These are phyloP conservation scores for Scolecobasidium constrictum DNA, from an alignment of 2,329 filamentous ascomycete genomes.

Conservation along the genomic window DNA sequence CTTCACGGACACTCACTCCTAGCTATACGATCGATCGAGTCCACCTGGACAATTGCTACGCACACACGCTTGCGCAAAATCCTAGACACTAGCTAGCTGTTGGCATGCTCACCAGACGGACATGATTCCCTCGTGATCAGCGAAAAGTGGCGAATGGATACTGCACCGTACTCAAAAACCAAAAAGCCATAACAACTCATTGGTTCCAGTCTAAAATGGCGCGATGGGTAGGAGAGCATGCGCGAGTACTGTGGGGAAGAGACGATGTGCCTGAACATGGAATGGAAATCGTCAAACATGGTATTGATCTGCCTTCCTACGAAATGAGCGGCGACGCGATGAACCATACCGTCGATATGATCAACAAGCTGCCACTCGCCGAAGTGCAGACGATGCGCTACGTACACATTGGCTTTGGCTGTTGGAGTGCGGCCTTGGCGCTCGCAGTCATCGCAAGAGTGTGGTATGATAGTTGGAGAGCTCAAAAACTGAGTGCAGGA, in stretches of 20 bases:
- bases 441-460: conserved; percentile 25
- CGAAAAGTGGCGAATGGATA: too few relatives aligned
- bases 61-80: too few relatives aligned
- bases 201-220: too few relatives aligned
- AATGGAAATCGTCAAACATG: background rate
- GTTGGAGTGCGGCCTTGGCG: conserved; percentile 25
- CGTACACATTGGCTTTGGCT: conserved; percentile 27
- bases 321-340: conserved; percentile 1
- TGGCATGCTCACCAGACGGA: too few relatives aligned
- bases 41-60: too few relatives aligned
- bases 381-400: conserved; percentile 27
- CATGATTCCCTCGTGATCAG: too few relatives aligned
- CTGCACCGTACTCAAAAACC: too few relatives aligned
- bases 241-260: background rate
- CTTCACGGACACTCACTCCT: too few relatives aligned
- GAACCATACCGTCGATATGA: conserved; percentile 13
- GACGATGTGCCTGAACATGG: background rate
- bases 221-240: too few relatives aligned
- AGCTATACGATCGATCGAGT: too few relatives aligned
- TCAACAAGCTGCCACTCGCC: conserved; percentile 23
- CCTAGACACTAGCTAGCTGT: too few relatives aligned
- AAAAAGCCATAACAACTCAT: too few relatives aligned
- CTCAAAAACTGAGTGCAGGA: conserved; percentile 20
- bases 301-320: background rate
- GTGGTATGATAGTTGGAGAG: conserved; percentile 25